These are phyloP conservation scores for Leptoxyphium fumago DNA, from an alignment of 2,329 filamentous ascomycete genomes.

Conservation along the genomic window DNA sequence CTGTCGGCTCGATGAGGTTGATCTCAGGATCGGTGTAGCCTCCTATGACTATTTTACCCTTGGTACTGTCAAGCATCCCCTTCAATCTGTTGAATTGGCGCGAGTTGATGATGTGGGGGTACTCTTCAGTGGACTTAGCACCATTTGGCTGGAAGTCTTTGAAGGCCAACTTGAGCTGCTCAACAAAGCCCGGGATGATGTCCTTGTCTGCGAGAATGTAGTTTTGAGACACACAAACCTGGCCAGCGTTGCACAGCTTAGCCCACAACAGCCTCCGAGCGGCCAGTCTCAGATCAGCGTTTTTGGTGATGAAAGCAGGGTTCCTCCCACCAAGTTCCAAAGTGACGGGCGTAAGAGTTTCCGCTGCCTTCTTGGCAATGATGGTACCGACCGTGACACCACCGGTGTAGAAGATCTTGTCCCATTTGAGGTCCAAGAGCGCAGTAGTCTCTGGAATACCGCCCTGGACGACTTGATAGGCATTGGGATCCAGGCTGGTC, in stretches of 20 bases:
- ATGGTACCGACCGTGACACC: slow-evolving; percentile 53
- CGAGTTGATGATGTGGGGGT: slow-evolving; percentile 65
- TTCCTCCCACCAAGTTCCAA: slow-evolving; percentile 87
- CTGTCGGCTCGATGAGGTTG: slow-evolving; percentile 79
- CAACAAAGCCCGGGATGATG: slow-evolving; percentile 56
- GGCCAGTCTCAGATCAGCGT: slow-evolving; percentile 64
- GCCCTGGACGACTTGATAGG: slow-evolving; percentile 69
- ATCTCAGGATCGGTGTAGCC: slow-evolving; percentile 67
- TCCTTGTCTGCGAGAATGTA: slow-evolving; percentile 73
- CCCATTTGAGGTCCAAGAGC: slow-evolving; percentile 79
- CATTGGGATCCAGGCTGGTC: slow-evolving; percentile 58
- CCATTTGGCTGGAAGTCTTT: slow-evolving; percentile 75
- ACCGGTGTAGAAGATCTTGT: slow-evolving; percentile 97
- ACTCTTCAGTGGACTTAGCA: slow-evolving; percentile 62
- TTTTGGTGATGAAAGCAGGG: slow-evolving; percentile 79
- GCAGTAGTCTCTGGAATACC: slow-evolving; percentile 64
- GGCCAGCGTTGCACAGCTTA: slow-evolving; percentile 74
- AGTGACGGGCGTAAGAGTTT: slow-evolving; percentile 59
- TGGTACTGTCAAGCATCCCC: slow-evolving; percentile 72
- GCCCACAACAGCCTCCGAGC: slow-evolving; percentile 78
- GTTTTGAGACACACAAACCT: slow-evolving; percentile 87
- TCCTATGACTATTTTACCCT: slow-evolving; percentile 75
- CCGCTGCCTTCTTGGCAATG: slow-evolving; percentile 38
- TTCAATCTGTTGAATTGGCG: slow-evolving; percentile 70
- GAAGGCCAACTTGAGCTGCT: slow-evolving; percentile 55